Evolutionary conservation across 768 basidiomycete genomes (phyloP), one percentile per base, ranked within the genome.

Genomic region (Mycena vulgaris): DNA sequence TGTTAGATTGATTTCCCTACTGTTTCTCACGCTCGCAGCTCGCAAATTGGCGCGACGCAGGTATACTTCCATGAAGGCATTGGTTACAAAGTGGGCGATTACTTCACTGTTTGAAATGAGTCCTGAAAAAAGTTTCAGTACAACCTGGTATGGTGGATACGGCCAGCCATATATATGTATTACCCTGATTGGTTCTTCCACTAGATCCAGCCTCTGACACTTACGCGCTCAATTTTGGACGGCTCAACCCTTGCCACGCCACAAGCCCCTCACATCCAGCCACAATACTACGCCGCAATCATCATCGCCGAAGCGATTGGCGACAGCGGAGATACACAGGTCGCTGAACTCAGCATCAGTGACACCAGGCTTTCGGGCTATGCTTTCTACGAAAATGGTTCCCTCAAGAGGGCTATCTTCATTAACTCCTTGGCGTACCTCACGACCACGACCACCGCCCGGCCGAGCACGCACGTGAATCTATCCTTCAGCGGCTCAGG

Each of bases 41-140:
- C 88, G 9, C 86, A 86, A 71, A 79, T 90, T 25, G 88, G 88
- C 5, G 85, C 89, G 28, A 82, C 85, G 30, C 81, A 86, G 60
- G 70, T 90, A 17, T 89, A 86, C 80, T 91, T 91, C 83, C 91
- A 93, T 74, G 83, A 89, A 68, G 92, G 91, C n/a, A 81, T 93
- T 66, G 92, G 91, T 2, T 93, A 85, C 80, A 93, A 92, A 33
- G 65, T 66, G 56, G 45, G 65, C 47, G 65, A 51, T 56, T 48
- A 57, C 47, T 58, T 49, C 48, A 63, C 62, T 63, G 62, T 51
- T 58, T 58, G 56, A 58, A 48, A 49, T 31, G 57, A 65, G 63
- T 65, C 48, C 56, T 66, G 37, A 66, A 56, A 40, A 49, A 49
- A 59, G 37, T 58, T 66, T 49, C 37, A 66, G 79, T 93, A 92